Evolutionary conservation across 768 basidiomycete species (phyloP).

Genomic region (Trametes cingulata): DNA sequence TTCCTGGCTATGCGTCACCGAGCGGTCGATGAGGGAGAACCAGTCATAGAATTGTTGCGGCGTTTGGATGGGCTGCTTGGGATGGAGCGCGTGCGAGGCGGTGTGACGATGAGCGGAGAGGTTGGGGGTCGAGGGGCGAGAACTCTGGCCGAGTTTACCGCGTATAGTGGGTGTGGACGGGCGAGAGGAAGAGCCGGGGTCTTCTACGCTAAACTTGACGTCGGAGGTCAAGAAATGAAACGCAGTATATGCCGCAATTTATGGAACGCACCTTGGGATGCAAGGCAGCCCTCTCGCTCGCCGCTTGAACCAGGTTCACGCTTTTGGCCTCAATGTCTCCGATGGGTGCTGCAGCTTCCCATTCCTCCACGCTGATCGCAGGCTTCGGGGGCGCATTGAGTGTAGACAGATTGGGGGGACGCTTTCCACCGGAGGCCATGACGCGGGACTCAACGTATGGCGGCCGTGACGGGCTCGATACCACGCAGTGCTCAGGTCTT

Average conservation of each 20-base stretch:
- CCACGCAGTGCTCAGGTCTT: too few relatives aligned
- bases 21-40: slow-evolving; percentile 86
- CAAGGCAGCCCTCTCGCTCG: slow-evolving; percentile 58
- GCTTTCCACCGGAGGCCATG: slow-evolving; percentile 11
- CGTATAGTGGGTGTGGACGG: slow-evolving; percentile 47
- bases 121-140: slow-evolving; percentile 31
- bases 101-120: slow-evolving; percentile 12
- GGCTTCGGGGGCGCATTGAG: slow-evolving; percentile 40
- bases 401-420: slow-evolving; percentile 18
- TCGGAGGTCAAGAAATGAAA: background rate
- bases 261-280: slow-evolving; percentile 67
- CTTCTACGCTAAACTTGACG: slow-evolving; percentile 44
- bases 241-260: background rate
- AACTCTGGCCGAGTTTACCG: slow-evolving; percentile 23
- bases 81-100: slow-evolving; percentile 61
- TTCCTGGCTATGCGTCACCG: slow-evolving; percentile 92
- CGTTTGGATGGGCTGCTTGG: slow-evolving; percentile 78
- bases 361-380: slow-evolving; percentile 78
- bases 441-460: too few relatives aligned
- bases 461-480: too few relatives aligned
- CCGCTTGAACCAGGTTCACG: slow-evolving; percentile 60
- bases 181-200: slow-evolving; percentile 41
- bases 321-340: slow-evolving; percentile 68
- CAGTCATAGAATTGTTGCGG: slow-evolving; percentile 98
- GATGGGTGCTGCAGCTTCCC: slow-evolving; percentile 84